Percentiles rank a stretch among this genome's conserved stretches.
Evolutionary conservation across 352 stramenopile species (phyloP).

Genomic region (Phytophthora fragariaefolia): DNA sequence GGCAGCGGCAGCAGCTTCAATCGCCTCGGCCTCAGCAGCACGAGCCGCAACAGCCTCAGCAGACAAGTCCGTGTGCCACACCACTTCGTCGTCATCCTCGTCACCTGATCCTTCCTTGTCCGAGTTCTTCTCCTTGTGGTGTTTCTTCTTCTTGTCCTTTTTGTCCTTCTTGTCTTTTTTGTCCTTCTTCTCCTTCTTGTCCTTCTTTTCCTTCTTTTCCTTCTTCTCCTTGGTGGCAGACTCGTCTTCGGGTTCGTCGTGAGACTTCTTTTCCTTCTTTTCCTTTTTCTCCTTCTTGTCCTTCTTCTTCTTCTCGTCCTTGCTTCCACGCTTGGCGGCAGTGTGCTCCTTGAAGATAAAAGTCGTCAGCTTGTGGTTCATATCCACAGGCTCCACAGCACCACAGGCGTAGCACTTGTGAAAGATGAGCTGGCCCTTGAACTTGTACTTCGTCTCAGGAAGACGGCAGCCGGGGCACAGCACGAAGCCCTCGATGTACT

Average conservation of each 20-base stretch:
- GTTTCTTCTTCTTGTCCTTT: conserved; percentile 87
- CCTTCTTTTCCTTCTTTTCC: conserved; percentile 69
- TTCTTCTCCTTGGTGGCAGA: conserved; percentile 60
- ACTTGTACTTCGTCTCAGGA: conserved; percentile 99
- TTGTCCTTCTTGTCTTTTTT: conserved; percentile 82
- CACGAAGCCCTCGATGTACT: conserved; percentile 99
- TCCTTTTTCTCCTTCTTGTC: conserved; percentile 82
- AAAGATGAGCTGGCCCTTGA: conserved; percentile 97
- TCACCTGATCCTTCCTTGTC: conserved; percentile 75
- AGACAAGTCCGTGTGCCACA: conserved; percentile 89
- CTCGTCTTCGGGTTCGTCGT: conserved; percentile 77
- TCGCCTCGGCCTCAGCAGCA: conserved; percentile 82
- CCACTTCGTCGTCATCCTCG: conserved; percentile 70
- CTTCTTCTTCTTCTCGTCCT: conserved; percentile 86
- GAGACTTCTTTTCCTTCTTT: conserved; percentile 69
- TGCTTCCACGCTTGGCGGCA: conserved; percentile 88
- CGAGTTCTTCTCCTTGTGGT: conserved; percentile 80
- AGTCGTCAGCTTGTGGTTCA: conserved; percentile 98
- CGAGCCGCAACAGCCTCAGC: conserved; percentile 82
- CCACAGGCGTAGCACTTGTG: conserved; percentile 99
- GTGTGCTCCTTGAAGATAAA: conserved; percentile 98
- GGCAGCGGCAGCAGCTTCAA: conserved; percentile 76
- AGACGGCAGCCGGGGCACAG: conserved; percentile 97
- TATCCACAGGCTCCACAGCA: conserved; percentile 96
- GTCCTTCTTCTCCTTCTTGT: conserved; percentile 76